phyloP scores from a whole-genome alignment of 805 yeast genomes.

The Hanseniaspora guilliermondii region DNA sequence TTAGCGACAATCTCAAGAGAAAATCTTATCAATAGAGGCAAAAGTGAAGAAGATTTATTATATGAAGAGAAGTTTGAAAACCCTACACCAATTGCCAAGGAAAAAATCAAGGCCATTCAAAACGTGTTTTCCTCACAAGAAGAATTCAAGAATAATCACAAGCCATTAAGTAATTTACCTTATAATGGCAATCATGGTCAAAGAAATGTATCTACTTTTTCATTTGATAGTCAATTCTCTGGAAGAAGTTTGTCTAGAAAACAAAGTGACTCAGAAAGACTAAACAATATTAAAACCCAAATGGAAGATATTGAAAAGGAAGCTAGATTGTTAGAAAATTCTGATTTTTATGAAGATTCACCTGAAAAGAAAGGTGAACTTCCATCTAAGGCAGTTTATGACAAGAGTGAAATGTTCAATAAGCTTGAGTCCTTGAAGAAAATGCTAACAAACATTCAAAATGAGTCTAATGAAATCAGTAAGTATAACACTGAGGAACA shows the following conservation, averaged over 20 bases:
- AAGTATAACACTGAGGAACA: slow-evolving; percentile 44
- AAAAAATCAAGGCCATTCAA: slow-evolving; percentile 23
- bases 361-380: slow-evolving; percentile 14
- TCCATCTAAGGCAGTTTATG: slow-evolving; percentile 12
- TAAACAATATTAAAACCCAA: slow-evolving; percentile 62
- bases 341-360: slow-evolving; percentile 52
- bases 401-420: slow-evolving; percentile 29
- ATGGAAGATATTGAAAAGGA: slow-evolving; percentile 77
- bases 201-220: slow-evolving; percentile 22
- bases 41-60: slow-evolving; percentile 11
- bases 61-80: slow-evolving; percentile 1
- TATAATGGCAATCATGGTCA: slow-evolving; percentile 26
- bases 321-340: slow-evolving; percentile 77
- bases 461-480: slow-evolving; percentile 64
- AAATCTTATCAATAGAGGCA: neutral
- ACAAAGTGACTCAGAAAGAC: slow-evolving; percentile 62
- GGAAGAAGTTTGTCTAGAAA: neutral
- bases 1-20: slow-evolving; percentile 45
- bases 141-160: slow-evolving; percentile 19
- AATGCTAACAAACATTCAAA: slow-evolving; percentile 50
- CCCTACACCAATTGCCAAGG: slow-evolving; percentile 23
- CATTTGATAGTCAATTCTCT: neutral
- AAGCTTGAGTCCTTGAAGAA: slow-evolving; percentile 45
- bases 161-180: slow-evolving; percentile 23
- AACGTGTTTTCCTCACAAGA: slow-evolving; percentile 26